Percentiles rank a stretch among this genome's conserved stretches.
Evolutionary conservation across 495 filamentous ascomycete species (phyloP).

Genomic region (Penicillium flavigenum): DNA sequence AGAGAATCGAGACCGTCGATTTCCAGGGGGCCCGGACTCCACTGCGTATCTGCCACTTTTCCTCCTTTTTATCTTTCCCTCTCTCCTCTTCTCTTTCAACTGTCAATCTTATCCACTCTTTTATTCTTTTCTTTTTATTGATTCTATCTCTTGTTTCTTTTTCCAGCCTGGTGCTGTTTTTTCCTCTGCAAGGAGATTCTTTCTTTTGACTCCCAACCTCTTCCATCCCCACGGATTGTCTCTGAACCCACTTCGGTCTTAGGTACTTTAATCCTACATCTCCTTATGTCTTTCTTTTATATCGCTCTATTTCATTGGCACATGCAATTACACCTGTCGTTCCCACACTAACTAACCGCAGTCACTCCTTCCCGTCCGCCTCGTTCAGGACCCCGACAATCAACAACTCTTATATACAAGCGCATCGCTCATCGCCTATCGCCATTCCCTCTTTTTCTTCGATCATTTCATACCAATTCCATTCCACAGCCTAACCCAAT

Average conservation of each 20-base stretch:
- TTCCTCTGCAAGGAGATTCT: conserved; percentile 28
- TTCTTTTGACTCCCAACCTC: conserved; percentile 17
- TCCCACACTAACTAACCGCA: conserved; percentile 4
- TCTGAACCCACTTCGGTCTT: conserved; percentile 15
- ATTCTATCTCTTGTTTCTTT: conserved; percentile 1
- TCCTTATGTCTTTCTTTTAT: not conserved
- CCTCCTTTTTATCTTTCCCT: conserved; percentile 14
- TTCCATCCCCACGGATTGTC: conserved; percentile 12
- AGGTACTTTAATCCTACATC: conserved; percentile 5
- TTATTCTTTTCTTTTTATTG: conserved; percentile 3
- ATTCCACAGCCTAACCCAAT: conserved; percentile 5
- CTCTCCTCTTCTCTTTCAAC: conserved; percentile 26
- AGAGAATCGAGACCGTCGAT: conserved; percentile 6
- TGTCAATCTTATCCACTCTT: conserved; percentile 15
- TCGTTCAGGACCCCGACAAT: not conserved
- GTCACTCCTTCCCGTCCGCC: conserved; percentile 11
- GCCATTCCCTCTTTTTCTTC: not conserved
- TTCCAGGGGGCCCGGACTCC: conserved; percentile 11
- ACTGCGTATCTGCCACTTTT: conserved; percentile 10
- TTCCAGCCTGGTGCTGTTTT: conserved; percentile 43
- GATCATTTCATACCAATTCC: not conserved
- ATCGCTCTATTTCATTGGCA: not conserved
- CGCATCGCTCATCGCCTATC: not conserved
- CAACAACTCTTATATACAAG: conserved; percentile 6
- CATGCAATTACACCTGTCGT: not conserved